A percentile compares a stretch with the other conserved stretches of the same genome.
Evolutionary conservation across 2,329 filamentous ascomycete genomes (phyloP).

Genomic region (Metarhizium robertsii): DNA sequence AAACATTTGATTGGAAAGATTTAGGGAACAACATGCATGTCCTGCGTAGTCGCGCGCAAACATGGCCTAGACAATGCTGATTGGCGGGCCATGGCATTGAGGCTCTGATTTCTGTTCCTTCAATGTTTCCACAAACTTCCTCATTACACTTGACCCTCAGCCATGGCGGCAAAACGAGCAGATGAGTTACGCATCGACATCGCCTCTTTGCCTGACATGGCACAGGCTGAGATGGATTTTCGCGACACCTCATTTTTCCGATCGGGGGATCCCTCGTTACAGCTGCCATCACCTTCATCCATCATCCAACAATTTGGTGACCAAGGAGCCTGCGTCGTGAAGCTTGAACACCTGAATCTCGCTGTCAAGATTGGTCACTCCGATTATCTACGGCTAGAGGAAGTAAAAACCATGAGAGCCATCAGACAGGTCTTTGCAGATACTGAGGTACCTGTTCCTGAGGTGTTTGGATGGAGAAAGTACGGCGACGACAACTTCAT

Average conservation of each 20-base stretch:
- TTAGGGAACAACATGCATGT: too few species aligned
- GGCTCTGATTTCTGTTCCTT: not conserved
- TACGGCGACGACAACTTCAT: constrained; percentile 7
- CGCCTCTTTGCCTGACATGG: not conserved
- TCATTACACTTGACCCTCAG: not conserved
- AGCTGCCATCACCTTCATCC: not conserved
- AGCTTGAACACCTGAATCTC: not conserved
- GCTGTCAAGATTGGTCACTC: not conserved
- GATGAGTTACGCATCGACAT: not conserved
- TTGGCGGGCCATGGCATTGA: not conserved
- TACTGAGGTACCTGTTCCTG: not conserved
- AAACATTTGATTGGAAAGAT: too few species aligned
- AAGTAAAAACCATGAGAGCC: not conserved
- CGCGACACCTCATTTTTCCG: constrained; percentile 1
- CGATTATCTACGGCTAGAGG: not conserved
- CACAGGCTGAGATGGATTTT: not conserved
- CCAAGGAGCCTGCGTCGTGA: not conserved
- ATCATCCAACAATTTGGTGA: not conserved
- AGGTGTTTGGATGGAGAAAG: not conserved
- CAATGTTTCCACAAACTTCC: not conserved
- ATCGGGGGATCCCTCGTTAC: not conserved
- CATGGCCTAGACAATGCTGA: not conserved
- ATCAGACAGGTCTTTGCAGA: not conserved
- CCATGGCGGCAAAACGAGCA: not conserved
- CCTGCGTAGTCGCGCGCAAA: not conserved